phyloP scores from a whole-genome alignment of 257 asterid species.

The Solanum paucissectum region DNA sequence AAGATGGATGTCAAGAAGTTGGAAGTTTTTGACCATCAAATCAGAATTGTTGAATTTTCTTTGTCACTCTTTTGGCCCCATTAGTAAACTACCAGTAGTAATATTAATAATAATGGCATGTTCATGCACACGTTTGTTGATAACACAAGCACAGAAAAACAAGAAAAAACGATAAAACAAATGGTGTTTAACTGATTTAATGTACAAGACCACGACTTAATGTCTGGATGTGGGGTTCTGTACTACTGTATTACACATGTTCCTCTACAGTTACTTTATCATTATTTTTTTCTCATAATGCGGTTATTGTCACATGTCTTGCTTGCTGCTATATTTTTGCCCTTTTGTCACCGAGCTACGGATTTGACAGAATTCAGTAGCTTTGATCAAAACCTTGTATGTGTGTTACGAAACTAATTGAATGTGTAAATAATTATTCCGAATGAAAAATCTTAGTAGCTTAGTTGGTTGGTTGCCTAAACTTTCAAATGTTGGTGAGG shows the following conservation, averaged over 20 bases:
- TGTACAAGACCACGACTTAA: not conserved
- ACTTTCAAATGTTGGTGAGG: not conserved
- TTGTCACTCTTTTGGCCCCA: not conserved
- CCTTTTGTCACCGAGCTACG: not conserved
- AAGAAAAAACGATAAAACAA: not conserved
- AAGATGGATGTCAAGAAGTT: not conserved
- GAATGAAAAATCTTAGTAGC: not conserved
- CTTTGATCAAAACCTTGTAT: not conserved
- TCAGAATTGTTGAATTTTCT: not conserved
- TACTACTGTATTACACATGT: not conserved
- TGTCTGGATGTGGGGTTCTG: not conserved
- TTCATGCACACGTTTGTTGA: conserved; percentile 12
- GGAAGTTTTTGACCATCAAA: not conserved
- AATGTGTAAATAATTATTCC: not conserved
- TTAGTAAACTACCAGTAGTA: not conserved
- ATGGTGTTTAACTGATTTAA: not conserved
- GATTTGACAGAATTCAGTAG: not conserved
- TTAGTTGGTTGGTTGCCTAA: not conserved
- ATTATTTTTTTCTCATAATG: not conserved
- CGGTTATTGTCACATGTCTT: conserved; percentile 16
- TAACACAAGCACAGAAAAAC: not conserved
- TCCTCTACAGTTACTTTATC: not conserved
- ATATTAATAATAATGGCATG: not conserved
- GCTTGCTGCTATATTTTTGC: not conserved
- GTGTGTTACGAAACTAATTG: not conserved